phyloP scores from a whole-genome alignment of 192 early-diverging fungal species.

The Neocallimastix lanati region DNA sequence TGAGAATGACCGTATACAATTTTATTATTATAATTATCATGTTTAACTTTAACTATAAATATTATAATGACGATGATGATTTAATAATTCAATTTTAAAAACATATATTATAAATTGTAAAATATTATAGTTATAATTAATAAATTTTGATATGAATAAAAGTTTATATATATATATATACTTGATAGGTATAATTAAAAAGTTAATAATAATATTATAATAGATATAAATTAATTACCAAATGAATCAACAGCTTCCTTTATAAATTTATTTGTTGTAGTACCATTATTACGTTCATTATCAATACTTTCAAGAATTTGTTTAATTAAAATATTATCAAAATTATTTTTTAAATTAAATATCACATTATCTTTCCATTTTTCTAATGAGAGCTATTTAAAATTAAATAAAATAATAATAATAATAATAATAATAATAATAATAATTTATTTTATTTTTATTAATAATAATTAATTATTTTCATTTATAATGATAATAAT shows the following conservation, averaged over 20 bases:
- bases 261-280: background rate
- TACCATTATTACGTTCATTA: background rate
- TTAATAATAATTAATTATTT: no score
- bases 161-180: no score
- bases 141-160: no score
- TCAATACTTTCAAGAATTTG: background rate
- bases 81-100: no score
- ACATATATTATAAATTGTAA: no score
- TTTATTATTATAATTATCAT: background rate
- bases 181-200: no score
- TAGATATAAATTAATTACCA: no score
- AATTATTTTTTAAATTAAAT: background rate
- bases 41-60: background rate
- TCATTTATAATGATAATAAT: background rate
- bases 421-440: background rate
- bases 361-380: background rate
- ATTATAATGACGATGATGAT: no score
- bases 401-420: no score
- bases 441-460: no score
- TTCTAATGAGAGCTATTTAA: background rate
- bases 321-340: background rate
- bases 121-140: no score
- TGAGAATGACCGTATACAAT: background rate
- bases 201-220: no score
- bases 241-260: background rate